Base-by-base conservation (phyloP, 23 red algal species). In the Pyropia yezoensis region DNA sequence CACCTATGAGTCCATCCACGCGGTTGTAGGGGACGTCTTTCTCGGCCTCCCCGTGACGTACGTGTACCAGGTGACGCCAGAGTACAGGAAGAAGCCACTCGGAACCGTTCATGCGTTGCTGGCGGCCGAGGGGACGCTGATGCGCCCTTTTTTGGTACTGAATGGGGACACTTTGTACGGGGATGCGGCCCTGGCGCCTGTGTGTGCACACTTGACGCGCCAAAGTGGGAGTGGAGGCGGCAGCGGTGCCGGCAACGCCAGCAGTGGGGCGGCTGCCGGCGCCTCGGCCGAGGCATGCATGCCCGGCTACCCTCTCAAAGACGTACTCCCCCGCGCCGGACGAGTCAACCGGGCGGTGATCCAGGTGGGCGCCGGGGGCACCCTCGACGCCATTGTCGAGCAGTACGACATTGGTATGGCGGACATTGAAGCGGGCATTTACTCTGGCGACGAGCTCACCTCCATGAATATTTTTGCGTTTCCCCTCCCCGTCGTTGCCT, bases 401-500 rank as follows among this genome's bases (percentile, higher is more conserved):
- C 89, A 87, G 14, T 95, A 95, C 69, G 65, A 87, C 62, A 87
- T 95, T 57, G 16, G 74, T 11, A 82, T 87, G 61, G 76, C 70
- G 9, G 89, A 95, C 63, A 59, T 95, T 14, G 33, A 49, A 25
- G 54, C 69, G 25, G 89, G 81, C 58, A 82, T 76, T 18, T 95
- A 87, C 53, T 74, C 89, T 33, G 89, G 89, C 56, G 83, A 82
- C 59, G 89, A 95, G 50, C 75, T 95, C 39, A 87, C 89, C 8
- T 79, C 70, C 34, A 95, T 95, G 89, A 95, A 95, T 58, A 87
- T 95, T 24, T 95, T 95, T 66, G 89, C 71, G 14, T 87, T 95
- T 49, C 62, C 68, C 56, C 80, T 74, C 12, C 58, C 54, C 54
- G 49, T 85, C 29, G 65, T 95, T 39, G 47, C 52, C 12, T 83